These are phyloP conservation scores for Ailanthus altissimus DNA, from an alignment of 345 rosid species.

Conservation along the genomic window DNA sequence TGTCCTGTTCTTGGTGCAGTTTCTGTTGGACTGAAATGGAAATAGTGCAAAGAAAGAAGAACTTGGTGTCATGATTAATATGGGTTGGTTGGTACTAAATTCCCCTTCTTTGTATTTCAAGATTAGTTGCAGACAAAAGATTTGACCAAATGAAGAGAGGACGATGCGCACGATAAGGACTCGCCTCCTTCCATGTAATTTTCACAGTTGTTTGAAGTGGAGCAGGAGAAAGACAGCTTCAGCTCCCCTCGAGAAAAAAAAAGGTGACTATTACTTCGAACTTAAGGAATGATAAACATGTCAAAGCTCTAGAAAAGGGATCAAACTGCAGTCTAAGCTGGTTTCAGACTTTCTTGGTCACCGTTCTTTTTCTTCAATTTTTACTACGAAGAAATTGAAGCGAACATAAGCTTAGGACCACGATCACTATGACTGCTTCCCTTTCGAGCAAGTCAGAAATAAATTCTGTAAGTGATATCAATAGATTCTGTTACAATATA, in stretches of 20 bases:
- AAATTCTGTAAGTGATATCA: no score
- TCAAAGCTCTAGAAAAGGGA: neutral
- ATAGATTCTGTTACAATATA: no score
- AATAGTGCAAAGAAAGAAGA: neutral
- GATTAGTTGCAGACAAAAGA: constrained; percentile 11
- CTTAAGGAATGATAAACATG: constrained; percentile 33
- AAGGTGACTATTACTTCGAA: constrained; percentile 20
- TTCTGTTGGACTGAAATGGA: neutral
- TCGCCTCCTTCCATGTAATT: constrained; percentile 67
- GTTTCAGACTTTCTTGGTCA: neutral
- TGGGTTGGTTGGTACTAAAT: neutral
- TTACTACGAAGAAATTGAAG: no score
- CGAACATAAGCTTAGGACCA: neutral
- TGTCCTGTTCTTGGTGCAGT: constrained; percentile 3
- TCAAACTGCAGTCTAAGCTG: neutral
- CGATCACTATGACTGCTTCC: neutral
- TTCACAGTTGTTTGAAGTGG: constrained; percentile 84
- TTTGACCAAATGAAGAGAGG: constrained; percentile 25
- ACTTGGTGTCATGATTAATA: constrained; percentile 1
- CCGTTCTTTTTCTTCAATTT: no score
- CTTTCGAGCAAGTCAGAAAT: no score
- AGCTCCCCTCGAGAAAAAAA: constrained; percentile 16
- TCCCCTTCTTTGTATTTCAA: neutral
- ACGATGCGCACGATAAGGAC: constrained; percentile 55
- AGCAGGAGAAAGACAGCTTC: constrained; percentile 59